These are phyloP conservation scores for Aspergillus sp. DNA, from an alignment of 2,329 filamentous ascomycete species.

Conservation along the genomic window DNA sequence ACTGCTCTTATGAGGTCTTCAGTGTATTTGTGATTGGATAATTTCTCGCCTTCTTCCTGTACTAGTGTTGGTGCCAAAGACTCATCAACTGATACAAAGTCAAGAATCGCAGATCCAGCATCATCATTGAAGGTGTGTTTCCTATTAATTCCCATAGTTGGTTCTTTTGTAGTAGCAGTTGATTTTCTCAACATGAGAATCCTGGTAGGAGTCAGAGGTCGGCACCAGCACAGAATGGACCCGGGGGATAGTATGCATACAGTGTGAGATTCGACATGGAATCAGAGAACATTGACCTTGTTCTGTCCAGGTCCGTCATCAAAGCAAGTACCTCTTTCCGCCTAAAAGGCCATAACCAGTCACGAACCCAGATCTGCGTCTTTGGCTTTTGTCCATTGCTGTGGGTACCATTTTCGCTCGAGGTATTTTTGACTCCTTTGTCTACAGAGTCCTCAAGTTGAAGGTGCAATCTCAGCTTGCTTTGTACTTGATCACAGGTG, in stretches of 20 bases:
- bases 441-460: too few species aligned
- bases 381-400: too few species aligned
- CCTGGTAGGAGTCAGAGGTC: too few species aligned
- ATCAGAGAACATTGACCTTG: background rate
- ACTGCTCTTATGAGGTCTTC: too few species aligned
- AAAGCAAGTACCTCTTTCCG: background rate
- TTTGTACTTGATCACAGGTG: background rate
- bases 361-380: background rate
- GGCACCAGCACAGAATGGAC: too few species aligned
- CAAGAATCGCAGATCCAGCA: background rate
- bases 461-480: background rate
- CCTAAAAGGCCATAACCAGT: background rate
- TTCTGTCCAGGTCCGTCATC: background rate
- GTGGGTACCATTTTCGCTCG: too few species aligned
- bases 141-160: too few species aligned
- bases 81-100: too few species aligned
- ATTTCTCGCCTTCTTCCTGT: too few species aligned
- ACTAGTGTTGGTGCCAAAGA: too few species aligned
- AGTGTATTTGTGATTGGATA: too few species aligned
- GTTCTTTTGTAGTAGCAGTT: background rate
- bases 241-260: background rate
- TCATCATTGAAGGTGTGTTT: background rate
- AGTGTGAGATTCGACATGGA: background rate
- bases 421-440: too few species aligned
- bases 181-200: background rate